Percentiles rank a stretch among this genome's conserved stretches.
Evolutionary conservation across 371 early-diverging fungal species (phyloP).

Genomic region (Apophysomyces ossiformis): DNA sequence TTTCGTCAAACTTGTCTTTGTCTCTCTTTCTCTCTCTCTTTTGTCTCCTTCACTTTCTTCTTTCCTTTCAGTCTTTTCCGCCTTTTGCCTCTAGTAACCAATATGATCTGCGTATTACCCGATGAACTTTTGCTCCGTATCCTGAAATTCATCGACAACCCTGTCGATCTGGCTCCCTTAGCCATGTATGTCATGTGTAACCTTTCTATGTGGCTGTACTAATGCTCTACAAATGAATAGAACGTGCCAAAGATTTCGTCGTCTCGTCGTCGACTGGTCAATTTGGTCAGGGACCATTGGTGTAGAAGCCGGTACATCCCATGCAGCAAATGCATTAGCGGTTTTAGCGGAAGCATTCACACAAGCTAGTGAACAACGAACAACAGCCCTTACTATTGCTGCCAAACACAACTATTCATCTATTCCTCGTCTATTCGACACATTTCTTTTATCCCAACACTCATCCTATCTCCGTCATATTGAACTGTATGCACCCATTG

Average conservation of each 20-base stretch:
- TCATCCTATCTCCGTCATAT: neutral
- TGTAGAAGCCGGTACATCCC: neutral
- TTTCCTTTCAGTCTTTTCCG: neutral
- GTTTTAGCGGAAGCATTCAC: neutral
- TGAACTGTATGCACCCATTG: conserved; percentile 7
- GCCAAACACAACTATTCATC: neutral
- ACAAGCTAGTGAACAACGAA: neutral
- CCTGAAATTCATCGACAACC: conserved; percentile 30
- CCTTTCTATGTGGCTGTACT: conserved; percentile 14
- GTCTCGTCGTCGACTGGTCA: conserved; percentile 15
- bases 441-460: conserved; percentile 10
- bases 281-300: conserved; percentile 22
- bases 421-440: conserved; percentile 7
- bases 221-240: neutral
- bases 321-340: conserved; percentile 1
- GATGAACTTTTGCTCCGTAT: conserved; percentile 34
- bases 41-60: conserved; percentile 5
- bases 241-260: conserved; percentile 20
- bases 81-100: no score
- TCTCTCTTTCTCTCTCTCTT: conserved; percentile 13
- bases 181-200: conserved; percentile 31
- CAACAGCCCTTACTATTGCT: conserved; percentile 4
- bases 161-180: conserved; percentile 28
- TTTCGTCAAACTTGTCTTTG: conserved; percentile 9
- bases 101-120: conserved; percentile 25